phyloP scores from a whole-genome alignment of 2,329 filamentous ascomycete species.

The Colletotrichum plurivorum region DNA sequence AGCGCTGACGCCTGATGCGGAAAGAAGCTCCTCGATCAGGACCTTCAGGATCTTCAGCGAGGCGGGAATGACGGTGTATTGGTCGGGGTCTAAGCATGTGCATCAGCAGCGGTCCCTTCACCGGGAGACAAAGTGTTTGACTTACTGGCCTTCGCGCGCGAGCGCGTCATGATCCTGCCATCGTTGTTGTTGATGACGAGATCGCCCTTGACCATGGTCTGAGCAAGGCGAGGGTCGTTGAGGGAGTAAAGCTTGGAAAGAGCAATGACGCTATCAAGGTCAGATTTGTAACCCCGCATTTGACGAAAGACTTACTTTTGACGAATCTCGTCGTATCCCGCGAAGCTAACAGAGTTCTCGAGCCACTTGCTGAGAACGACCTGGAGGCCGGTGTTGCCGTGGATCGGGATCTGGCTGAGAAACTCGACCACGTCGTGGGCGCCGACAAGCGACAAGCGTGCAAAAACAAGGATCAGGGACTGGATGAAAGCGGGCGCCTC shows the following conservation, averaged over 20 bases:
- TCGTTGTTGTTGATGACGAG: slow-evolving; percentile 82
- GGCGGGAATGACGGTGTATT: slow-evolving; percentile 88
- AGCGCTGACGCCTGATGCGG: slow-evolving; percentile 77
- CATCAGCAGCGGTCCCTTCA: slow-evolving; percentile 41
- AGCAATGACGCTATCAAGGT: slow-evolving; percentile 81
- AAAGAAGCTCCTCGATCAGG: slow-evolving; percentile 90
- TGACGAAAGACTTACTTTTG: slow-evolving; percentile 80
- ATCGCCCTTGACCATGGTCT: slow-evolving; percentile 92
- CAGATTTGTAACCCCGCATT: background rate
- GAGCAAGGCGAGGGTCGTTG: slow-evolving; percentile 82
- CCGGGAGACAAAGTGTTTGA: background rate
- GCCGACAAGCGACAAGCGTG: slow-evolving; percentile 86
- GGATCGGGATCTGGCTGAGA: slow-evolving; percentile 85
- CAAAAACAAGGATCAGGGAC: slow-evolving; percentile 95
- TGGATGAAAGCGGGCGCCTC: slow-evolving; percentile 93
- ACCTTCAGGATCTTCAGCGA: slow-evolving; percentile 97
- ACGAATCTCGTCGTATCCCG: slow-evolving; percentile 97
- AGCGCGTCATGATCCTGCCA: slow-evolving; percentile 90
- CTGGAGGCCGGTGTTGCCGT: slow-evolving; percentile 84
- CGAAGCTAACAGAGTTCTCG: slow-evolving; percentile 96
- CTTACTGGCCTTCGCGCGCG: slow-evolving; percentile 86
- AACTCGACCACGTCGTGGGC: slow-evolving; percentile 94
- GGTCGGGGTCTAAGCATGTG: slow-evolving; percentile 78
- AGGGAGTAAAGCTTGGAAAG: slow-evolving; percentile 92
- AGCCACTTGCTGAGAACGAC: slow-evolving; percentile 96